Conservation (phyloP, 805 yeast species). For the Candida hungchunana region DNA sequence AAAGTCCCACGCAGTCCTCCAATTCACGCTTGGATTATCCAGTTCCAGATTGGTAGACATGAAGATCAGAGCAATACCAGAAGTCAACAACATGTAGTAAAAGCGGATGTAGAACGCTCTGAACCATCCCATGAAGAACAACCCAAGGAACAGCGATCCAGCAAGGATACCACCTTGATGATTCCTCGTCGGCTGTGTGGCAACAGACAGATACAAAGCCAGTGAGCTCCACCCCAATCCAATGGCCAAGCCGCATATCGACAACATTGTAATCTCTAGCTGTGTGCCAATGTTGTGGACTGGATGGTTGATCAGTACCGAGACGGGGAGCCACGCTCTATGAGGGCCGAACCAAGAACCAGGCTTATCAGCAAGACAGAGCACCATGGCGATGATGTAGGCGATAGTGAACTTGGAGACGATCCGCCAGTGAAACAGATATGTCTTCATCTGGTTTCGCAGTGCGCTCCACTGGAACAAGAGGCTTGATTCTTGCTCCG, state of each 20-base stretch:
- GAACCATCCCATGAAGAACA: constrained; percentile 38
- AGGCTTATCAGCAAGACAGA: constrained; percentile 35
- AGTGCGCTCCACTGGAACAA: not conserved
- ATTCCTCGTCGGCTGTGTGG: constrained; percentile 35
- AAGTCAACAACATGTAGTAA: constrained; percentile 33
- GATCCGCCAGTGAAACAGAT: constrained; percentile 14
- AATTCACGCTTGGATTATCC: constrained; percentile 27
- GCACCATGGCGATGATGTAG: constrained; percentile 34
- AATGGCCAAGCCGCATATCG: constrained; percentile 36
- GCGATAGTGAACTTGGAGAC: constrained; percentile 29
- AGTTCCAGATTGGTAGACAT: constrained; percentile 24
- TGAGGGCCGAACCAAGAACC: constrained; percentile 41
- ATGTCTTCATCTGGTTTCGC: not conserved
- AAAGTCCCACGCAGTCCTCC: constrained; percentile 38
- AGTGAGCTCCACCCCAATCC: constrained; percentile 44
- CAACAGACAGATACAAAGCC: constrained; percentile 38
- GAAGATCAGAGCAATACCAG: constrained; percentile 35
- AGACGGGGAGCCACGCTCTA: constrained; percentile 38
- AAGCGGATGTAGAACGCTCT: constrained; percentile 37
- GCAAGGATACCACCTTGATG: constrained; percentile 46
- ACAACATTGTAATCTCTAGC: constrained; percentile 38
- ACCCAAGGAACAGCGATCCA: constrained; percentile 35
- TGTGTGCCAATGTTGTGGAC: constrained; percentile 44
- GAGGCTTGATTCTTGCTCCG: not conserved
- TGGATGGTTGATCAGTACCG: constrained; percentile 43